These are phyloP conservation scores for Oenanthe sinensis DNA, from an alignment of 129 eudicot genomes.

Conservation along the genomic window DNA sequence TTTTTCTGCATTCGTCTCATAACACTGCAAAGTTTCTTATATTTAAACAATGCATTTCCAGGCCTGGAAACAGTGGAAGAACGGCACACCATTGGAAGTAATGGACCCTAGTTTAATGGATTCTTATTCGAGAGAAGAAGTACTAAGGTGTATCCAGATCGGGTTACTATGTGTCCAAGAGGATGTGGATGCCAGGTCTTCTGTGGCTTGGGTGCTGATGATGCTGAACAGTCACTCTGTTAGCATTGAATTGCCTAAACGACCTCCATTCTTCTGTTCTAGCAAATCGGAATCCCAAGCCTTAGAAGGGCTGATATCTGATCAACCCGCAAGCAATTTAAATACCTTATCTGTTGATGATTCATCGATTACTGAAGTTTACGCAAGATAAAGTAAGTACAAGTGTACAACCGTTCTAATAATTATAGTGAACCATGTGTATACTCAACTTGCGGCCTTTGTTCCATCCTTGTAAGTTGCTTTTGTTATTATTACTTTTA, in stretches of 20 bases:
- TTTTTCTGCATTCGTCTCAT: not conserved
- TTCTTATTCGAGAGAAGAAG: constrained; percentile 2
- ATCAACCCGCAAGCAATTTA: not conserved
- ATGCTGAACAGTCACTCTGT: not conserved
- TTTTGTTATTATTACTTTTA: too few species aligned
- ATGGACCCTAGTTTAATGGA: constrained; percentile 13
- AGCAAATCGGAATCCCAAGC: not conserved
- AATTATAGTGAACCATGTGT: not conserved
- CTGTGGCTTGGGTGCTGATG: not conserved
- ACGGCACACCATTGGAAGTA: constrained; percentile 11
- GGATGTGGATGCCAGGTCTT: not conserved
- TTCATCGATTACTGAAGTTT: not conserved
- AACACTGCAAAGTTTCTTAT: not conserved
- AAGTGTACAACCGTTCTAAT: not conserved
- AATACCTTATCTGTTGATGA: not conserved
- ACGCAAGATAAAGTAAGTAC: not conserved
- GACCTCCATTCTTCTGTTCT: not conserved
- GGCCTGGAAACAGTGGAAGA: constrained; percentile 24
- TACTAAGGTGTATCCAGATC: constrained; percentile 6
- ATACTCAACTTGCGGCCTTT: not conserved
- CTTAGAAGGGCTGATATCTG: not conserved
- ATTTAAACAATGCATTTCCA: not conserved
- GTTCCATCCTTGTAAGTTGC: not conserved
- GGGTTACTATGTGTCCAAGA: constrained; percentile 12
- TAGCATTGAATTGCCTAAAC: not conserved